Conservation (phyloP, 192 early-diverging fungal species). For the Coemansia sp. region DNA sequence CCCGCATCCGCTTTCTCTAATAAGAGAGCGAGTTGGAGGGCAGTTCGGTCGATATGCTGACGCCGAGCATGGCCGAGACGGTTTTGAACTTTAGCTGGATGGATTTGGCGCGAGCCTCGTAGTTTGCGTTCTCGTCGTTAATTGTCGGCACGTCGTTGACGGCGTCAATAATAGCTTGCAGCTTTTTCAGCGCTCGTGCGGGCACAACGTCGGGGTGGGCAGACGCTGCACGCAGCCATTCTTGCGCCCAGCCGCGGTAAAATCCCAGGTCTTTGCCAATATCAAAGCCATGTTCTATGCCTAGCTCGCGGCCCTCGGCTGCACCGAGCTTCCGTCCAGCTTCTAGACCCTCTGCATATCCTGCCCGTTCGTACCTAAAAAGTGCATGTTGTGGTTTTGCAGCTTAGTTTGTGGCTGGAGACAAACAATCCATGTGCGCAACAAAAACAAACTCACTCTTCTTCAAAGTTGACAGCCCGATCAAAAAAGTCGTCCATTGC, state of each 20-base stretch:
- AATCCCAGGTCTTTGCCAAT: constrained; percentile 51
- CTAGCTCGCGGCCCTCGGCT: constrained; percentile 48
- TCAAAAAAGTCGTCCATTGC: constrained; percentile 13
- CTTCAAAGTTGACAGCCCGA: constrained; percentile 20
- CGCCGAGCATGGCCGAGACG: constrained; percentile 40
- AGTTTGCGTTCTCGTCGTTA: constrained; percentile 43
- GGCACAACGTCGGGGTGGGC: constrained; percentile 28
- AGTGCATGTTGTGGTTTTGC: background rate
- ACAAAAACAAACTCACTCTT: constrained; percentile 8
- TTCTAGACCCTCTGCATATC: constrained; percentile 30
- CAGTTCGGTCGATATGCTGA: constrained; percentile 31
- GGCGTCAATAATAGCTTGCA: constrained; percentile 22
- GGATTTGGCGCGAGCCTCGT: constrained; percentile 27
- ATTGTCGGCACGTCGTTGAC: constrained; percentile 19
- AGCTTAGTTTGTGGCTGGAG: background rate
- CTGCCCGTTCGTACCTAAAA: constrained; percentile 25
- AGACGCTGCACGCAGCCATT: constrained; percentile 29
- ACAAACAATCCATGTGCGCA: background rate
- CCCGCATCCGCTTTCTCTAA: background rate
- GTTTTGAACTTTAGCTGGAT: constrained; percentile 45
- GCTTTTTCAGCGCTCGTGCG: constrained; percentile 31
- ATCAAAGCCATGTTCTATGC: constrained; percentile 37
- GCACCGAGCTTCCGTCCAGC: constrained; percentile 27
- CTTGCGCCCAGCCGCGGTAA: constrained; percentile 49
- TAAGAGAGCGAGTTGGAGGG: constrained; percentile 32